Evolutionary conservation across 805 yeast species (phyloP), one percentile per base, ranked within the genome.

Genomic region (Yamadazyma phyllophila): DNA sequence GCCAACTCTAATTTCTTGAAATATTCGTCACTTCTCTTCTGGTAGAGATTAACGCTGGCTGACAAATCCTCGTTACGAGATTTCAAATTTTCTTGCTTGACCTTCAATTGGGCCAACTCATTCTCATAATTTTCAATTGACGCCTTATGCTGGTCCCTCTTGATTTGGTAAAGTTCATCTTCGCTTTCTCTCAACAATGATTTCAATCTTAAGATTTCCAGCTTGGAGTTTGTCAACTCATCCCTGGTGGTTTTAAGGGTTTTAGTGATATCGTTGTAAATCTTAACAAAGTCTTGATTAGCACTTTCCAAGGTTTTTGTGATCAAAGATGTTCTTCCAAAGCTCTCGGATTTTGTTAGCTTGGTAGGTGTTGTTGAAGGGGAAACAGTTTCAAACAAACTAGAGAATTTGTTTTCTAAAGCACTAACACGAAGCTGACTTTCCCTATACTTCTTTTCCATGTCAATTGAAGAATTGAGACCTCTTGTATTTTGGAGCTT

Each of bases 1-100:
- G 94, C 91, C 41, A 79, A 76, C 56, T 89, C 95, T 20, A 90
- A 69, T 56, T 87, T 86, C 46, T 74, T 72, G 54, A 76, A 80
- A 59, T 88, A 85, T 49, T 83, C 85, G 30, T 87, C 91, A 29
- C 95, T 81, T 49, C 96, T 77, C 13, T 71, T 64, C 57, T 82
- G 84, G 63, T 86, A 89, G 27, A 85, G 67, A 32, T 78, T 79
- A 15, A 84, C 66, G 26, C 78, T 74, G 32, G 76, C 73, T 1
- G 71, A 60, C 26, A 88, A 65, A 26, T 88, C 83, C 1, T 60
- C 56, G 52, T 80, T 82, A 55, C 80, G 83, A n/a, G 71, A 59
- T 33, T 70, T 72, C 12, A 84, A 63, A 2, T 83, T 75, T 37
- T 82, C 82, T 17, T 85, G 62, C 45, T 78, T 81, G 14, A 82